A percentile compares a stretch with the other conserved stretches of the same genome.
Conservation (phyloP, 805 yeast species). For the Teunomyces barrocoloradensis region DNA sequence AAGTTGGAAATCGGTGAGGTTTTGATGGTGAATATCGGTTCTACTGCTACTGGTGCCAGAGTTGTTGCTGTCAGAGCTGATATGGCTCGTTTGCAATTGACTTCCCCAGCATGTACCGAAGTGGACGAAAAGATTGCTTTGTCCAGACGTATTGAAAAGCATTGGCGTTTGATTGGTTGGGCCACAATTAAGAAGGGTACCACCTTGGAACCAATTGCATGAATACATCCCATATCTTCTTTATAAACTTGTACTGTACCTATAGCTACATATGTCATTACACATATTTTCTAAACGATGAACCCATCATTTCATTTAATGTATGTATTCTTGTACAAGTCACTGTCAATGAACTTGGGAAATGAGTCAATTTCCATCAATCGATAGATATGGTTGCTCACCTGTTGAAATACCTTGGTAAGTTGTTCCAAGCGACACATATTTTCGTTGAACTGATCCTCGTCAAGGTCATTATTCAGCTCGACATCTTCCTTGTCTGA, state of each 20-base stretch:
- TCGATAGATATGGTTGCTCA: conserved; percentile 48
- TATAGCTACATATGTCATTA: conserved; percentile 2
- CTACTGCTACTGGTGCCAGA: conserved; percentile 99
- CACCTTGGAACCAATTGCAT: conserved; percentile 73
- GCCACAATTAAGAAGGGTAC: conserved; percentile 96
- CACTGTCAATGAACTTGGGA: conserved; percentile 56
- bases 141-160: conserved; percentile 98
- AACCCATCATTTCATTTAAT: not conserved
- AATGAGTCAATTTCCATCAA: conserved; percentile 74
- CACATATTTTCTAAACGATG: not conserved
- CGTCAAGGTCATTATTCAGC: not conserved
- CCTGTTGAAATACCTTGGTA: conserved; percentile 42
- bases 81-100: conserved; percentile 96
- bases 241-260: conserved; percentile 4
- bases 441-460: not conserved
- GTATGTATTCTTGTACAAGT: conserved; percentile 16
- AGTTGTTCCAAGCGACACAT: conserved; percentile 12
- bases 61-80: conserved; percentile 97
- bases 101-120: conserved; percentile 99
- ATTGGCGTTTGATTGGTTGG: conserved; percentile 99
- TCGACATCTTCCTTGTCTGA: not conserved
- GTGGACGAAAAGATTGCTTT: conserved; percentile 96
- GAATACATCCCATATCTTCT: conserved; percentile 8
- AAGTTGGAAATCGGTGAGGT: conserved; percentile 93
- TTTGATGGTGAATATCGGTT: conserved; percentile 98